These are phyloP conservation scores for Geosmithia flava DNA, from an alignment of 2,329 filamentous ascomycete genomes.

Conservation along the genomic window DNA sequence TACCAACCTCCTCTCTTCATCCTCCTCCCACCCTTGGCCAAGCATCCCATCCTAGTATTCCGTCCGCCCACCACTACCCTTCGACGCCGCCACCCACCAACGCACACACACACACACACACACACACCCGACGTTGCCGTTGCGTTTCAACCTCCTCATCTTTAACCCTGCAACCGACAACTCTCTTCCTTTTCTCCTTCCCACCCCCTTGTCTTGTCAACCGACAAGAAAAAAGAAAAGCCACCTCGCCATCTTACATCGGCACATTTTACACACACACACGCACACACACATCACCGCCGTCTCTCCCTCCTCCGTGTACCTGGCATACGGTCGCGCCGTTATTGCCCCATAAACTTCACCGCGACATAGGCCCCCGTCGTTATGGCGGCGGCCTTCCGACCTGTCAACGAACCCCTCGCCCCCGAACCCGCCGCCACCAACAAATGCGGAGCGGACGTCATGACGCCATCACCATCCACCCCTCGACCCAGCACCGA, in stretches of 20 bases:
- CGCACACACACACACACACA: background rate
- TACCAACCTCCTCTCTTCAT: background rate
- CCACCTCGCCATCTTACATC: too few species aligned
- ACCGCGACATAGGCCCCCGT: background rate
- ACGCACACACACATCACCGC: background rate
- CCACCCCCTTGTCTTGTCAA: background rate
- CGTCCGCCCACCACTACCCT: background rate
- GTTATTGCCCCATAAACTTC: background rate
- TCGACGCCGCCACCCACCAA: background rate
- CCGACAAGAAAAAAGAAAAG: background rate
- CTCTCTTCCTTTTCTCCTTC: background rate
- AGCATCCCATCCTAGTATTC: background rate
- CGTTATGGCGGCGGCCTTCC: conserved; percentile 34
- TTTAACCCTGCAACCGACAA: background rate
- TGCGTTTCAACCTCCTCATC: background rate
- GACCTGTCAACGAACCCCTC: conserved; percentile 30
- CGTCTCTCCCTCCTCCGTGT: background rate
- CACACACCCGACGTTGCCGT: background rate
- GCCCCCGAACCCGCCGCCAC: conserved; percentile 7
- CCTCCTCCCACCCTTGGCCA: background rate
- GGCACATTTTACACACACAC: too few species aligned
- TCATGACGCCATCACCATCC: conserved; percentile 22
- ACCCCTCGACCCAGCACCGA: conserved; percentile 22
- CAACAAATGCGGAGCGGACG: conserved; percentile 16
- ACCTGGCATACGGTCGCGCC: background rate